Conservation (phyloP, 2,329 filamentous ascomycete genomes). For the Metarhizium rileyi region DNA sequence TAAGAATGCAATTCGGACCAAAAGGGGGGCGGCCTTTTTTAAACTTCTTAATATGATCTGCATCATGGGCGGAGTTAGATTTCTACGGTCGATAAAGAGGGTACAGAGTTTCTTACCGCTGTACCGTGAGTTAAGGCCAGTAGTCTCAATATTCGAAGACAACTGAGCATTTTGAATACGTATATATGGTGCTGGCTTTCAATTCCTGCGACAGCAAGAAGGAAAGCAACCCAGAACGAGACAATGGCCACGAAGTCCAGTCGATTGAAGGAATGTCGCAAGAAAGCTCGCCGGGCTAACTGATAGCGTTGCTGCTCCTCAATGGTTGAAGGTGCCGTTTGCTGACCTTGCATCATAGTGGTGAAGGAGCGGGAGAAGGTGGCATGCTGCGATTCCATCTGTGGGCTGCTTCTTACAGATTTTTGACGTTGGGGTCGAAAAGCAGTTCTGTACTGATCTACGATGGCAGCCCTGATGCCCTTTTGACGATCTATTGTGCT, state of each 20-base stretch:
- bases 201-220: slow-evolving; percentile 58
- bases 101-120: slow-evolving; percentile 46
- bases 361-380: slow-evolving; percentile 72
- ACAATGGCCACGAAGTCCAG: slow-evolving; percentile 89
- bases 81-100: neutral
- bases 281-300: slow-evolving; percentile 80
- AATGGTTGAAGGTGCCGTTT: slow-evolving; percentile 47
- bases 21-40: slow-evolving; percentile 85
- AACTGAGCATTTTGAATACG: slow-evolving; percentile 94
- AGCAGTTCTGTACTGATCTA: slow-evolving; percentile 65
- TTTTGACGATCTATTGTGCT: slow-evolving; percentile 76
- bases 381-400: slow-evolving; percentile 40
- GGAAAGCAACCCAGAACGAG: slow-evolving; percentile 90
- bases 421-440: slow-evolving; percentile 74
- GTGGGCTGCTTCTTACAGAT: slow-evolving; percentile 47
- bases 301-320: slow-evolving; percentile 76
- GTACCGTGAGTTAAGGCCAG: slow-evolving; percentile 88
- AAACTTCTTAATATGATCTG: slow-evolving; percentile 88
- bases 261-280: slow-evolving; percentile 91
- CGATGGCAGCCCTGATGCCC: slow-evolving; percentile 63
- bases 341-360: slow-evolving; percentile 59
- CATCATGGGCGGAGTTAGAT: neutral
- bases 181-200: slow-evolving; percentile 67
- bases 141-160: slow-evolving; percentile 84
- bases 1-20: slow-evolving; percentile 87